phyloP scores from a whole-genome alignment of 75 land plant species.

The Chamaecyparis obtusa region DNA sequence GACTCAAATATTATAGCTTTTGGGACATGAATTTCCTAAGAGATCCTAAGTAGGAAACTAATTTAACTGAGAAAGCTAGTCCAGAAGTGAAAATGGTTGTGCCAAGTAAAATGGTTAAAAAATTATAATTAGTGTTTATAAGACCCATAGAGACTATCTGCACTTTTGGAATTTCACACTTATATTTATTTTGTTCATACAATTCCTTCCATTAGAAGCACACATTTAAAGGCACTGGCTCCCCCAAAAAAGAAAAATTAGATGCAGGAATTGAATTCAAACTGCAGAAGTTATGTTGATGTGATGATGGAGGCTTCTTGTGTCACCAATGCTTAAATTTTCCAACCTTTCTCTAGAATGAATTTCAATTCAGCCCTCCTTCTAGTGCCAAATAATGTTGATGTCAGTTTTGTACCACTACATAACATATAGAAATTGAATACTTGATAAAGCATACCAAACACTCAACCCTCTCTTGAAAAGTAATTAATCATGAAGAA shows the following conservation, averaged over 20 bases:
- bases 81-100: not conserved
- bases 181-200: not conserved
- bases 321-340: no score
- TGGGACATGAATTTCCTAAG: not conserved
- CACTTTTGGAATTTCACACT: not conserved
- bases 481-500: no score
- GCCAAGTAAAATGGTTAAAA: not conserved
- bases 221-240: no score
- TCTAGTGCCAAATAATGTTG: no score
- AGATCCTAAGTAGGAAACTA: not conserved
- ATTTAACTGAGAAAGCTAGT: not conserved
- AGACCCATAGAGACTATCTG: not conserved
- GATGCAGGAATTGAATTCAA: not conserved
- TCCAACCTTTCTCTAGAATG: no score
- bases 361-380: no score
- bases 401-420: no score
- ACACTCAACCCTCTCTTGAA: no score
- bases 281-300: not conserved
- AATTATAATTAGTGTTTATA: not conserved
- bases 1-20: not conserved
- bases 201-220: not conserved
- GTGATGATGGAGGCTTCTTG: no score
- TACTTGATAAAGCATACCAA: no score
- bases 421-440: no score
- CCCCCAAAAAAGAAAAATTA: not conserved